phyloP scores from a whole-genome alignment of 169 alveolate species.

The Perkinsus chesapeaki region DNA sequence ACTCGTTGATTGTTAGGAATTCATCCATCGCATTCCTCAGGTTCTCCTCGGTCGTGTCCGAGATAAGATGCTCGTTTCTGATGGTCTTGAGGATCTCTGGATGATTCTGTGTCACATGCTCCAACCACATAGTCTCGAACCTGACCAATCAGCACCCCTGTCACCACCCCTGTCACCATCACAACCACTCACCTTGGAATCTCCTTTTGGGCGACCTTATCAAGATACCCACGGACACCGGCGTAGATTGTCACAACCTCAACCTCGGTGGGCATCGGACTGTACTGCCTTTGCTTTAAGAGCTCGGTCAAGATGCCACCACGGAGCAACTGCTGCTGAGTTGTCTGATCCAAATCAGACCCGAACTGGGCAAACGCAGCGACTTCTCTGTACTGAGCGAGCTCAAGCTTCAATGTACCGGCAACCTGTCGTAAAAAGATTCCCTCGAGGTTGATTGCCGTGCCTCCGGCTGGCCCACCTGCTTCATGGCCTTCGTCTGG shows the following conservation, averaged over 20 bases:
- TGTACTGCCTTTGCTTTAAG: conserved; percentile 75
- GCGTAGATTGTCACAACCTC: conserved; percentile 54
- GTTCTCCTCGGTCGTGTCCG: conserved; percentile 19
- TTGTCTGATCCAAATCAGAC: conserved; percentile 87
- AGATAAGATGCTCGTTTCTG: conserved; percentile 11
- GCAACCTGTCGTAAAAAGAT: conserved; percentile 52
- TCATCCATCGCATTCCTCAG: conserved; percentile 14
- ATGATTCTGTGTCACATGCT: conserved; percentile 8
- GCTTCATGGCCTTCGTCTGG: conserved; percentile 79
- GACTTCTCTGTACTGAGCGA: conserved; percentile 94
- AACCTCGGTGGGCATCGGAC: conserved; percentile 59
- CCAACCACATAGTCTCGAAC: conserved; percentile 22
- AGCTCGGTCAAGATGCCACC: conserved; percentile 87
- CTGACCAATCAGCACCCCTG: not conserved
- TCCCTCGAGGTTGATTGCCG: conserved; percentile 5
- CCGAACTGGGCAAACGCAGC: conserved; percentile 96
- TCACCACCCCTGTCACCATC: too few species aligned
- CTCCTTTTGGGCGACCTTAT: conserved; percentile 45
- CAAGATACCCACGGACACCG: conserved; percentile 66
- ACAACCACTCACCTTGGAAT: conserved; percentile 38
- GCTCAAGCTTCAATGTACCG: conserved; percentile 87
- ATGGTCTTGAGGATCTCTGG: conserved; percentile 18
- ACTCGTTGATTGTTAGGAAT: conserved; percentile 15
- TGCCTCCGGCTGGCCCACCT: conserved; percentile 37
- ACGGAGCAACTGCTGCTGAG: conserved; percentile 84